Percentiles rank a stretch among this genome's conserved stretches.
Evolutionary conservation across 768 basidiomycete genomes (phyloP).

Genomic region (Atractiella rhizophila): DNA sequence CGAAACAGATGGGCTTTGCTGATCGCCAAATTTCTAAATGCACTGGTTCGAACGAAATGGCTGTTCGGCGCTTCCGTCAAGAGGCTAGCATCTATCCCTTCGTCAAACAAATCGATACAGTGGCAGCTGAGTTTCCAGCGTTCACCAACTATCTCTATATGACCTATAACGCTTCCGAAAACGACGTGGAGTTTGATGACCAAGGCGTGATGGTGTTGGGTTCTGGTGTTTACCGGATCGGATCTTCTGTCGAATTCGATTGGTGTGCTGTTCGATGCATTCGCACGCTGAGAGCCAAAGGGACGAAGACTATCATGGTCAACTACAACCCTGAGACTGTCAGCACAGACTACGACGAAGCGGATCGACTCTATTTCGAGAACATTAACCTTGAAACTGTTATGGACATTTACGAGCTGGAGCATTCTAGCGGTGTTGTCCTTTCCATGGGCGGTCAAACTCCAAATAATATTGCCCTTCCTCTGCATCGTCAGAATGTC

Average conservation of each 20-base stretch:
- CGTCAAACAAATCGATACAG: conserved; percentile 97
- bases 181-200: conserved; percentile 70
- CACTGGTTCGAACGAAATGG: conserved; percentile 73
- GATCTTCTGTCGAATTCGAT: conserved; percentile 97
- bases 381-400: conserved; percentile 92
- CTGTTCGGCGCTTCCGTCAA: conserved; percentile 66
- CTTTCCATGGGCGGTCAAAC: conserved; percentile 96
- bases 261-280: conserved; percentile 98
- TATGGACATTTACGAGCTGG: conserved; percentile 82
- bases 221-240: conserved; percentile 94
- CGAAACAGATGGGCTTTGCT: conserved; percentile 89
- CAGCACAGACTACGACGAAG: conserved; percentile 95
- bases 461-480: conserved; percentile 92
- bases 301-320: conserved; percentile 89
- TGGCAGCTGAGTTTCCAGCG: conserved; percentile 94
- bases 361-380: conserved; percentile 93
- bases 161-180: conserved; percentile 87
- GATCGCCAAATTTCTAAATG: conserved; percentile 65
- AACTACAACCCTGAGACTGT: conserved; percentile 99
- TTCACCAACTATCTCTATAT: conserved; percentile 98
- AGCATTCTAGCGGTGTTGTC: conserved; percentile 71
- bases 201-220: conserved; percentile 90
- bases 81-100: conserved; percentile 62
- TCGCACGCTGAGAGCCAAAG: conserved; percentile 79
- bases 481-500: conserved; percentile 86